phyloP scores from a whole-genome alignment of 2,329 filamentous ascomycete genomes.

The Fusarium bulbicola region DNA sequence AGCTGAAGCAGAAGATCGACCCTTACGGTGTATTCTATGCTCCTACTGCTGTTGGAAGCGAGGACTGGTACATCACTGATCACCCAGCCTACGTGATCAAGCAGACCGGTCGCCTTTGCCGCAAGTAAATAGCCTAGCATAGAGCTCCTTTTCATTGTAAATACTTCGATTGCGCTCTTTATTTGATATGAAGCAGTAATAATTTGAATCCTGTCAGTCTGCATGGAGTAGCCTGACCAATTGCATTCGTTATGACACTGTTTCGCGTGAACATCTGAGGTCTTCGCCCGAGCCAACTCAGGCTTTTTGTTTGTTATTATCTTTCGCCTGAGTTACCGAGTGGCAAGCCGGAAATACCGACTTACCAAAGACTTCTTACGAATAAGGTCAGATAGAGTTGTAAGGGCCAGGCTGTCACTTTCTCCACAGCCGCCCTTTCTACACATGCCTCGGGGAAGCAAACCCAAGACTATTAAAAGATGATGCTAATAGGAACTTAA shows the following conservation, averaged over 20 bases:
- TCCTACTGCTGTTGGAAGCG: conserved; percentile 49
- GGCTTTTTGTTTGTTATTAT: not conserved
- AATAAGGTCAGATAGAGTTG: no score
- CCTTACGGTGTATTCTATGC: conserved; percentile 49
- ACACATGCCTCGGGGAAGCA: no score
- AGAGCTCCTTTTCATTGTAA: not conserved
- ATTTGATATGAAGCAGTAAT: not conserved
- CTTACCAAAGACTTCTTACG: no score
- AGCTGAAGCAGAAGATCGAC: conserved; percentile 49
- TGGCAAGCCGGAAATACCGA: not conserved
- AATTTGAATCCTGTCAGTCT: not conserved
- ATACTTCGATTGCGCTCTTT: not conserved
- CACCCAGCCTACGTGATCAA: conserved; percentile 25
- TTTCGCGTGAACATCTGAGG: rapidly evolving
- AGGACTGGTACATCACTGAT: conserved; percentile 45
- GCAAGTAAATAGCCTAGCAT: conserved; percentile 3
- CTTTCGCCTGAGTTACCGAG: rapidly evolving
- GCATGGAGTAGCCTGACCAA: no score
- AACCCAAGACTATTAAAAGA: no score
- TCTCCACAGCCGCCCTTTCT: no score
- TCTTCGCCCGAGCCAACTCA: no score
- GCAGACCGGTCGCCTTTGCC: conserved; percentile 30
- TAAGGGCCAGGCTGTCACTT: no score
- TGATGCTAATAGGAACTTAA: no score
- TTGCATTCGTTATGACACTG: not conserved